Evolutionary conservation across 2,329 filamentous ascomycete species (phyloP).

Genomic region (Aotearoamyces nothofagi): DNA sequence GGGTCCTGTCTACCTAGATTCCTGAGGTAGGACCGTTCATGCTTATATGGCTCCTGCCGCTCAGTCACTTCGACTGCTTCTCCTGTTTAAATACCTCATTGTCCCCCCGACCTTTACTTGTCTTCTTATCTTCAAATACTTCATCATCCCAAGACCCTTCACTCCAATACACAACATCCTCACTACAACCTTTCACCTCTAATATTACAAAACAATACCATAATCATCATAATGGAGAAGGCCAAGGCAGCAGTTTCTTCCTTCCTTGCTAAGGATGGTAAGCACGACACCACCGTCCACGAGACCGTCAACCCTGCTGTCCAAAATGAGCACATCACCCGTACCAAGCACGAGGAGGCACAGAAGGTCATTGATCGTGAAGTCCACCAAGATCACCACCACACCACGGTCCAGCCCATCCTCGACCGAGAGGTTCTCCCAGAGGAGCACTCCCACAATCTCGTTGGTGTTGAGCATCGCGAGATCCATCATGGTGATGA

Average conservation of each 20-base stretch:
- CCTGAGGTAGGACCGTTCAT: too few relatives aligned
- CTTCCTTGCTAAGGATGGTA: conserved; percentile 45
- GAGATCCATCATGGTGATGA: conserved; percentile 45
- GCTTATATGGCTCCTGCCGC: too few relatives aligned
- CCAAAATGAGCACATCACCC: conserved; percentile 41
- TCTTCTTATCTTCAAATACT: background rate
- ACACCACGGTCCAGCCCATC: conserved; percentile 54
- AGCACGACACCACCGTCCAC: conserved; percentile 57
- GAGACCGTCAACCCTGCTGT: conserved; percentile 44
- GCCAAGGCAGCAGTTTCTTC: conserved; percentile 45
- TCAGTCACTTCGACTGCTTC: background rate
- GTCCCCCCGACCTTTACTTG: background rate
- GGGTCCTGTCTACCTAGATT: background rate
- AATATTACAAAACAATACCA: background rate
- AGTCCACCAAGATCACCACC: conserved; percentile 57
- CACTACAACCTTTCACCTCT: background rate
- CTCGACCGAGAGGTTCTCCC: conserved; percentile 35
- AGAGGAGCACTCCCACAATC: conserved; percentile 46
- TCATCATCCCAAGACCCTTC: conserved; percentile 2
- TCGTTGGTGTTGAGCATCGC: conserved; percentile 42
- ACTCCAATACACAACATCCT: conserved; percentile 4
- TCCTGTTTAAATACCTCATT: background rate
- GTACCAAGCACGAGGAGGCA: conserved; percentile 44
- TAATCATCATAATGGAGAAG: conserved; percentile 35
- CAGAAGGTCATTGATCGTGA: conserved; percentile 51